Percentiles rank a stretch among this genome's conserved stretches.
These are phyloP conservation scores for Vaccinium vitisidaea DNA, from an alignment of 148 eudicot species.

Conservation along the genomic window DNA sequence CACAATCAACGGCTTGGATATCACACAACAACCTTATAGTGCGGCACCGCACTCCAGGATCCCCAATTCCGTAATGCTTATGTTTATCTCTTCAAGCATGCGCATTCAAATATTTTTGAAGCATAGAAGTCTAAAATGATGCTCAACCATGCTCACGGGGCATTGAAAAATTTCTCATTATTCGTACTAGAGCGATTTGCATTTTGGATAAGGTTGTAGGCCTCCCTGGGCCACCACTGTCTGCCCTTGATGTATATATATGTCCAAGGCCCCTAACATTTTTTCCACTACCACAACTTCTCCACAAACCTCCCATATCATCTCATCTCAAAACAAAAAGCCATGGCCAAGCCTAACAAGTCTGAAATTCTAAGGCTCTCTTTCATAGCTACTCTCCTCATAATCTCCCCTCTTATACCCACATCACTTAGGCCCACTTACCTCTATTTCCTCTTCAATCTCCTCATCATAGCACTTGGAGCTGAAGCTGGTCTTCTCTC, in stretches of 20 bases:
- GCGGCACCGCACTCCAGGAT: no score
- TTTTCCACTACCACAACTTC: constrained; percentile 11
- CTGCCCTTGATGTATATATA: neutral
- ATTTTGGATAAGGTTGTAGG: neutral
- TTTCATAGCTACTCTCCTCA: constrained; percentile 36
- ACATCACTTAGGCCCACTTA: constrained; percentile 40
- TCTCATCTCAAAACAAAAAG: neutral
- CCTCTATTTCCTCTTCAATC: constrained; percentile 52
- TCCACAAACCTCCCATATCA: neutral
- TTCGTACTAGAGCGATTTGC: neutral
- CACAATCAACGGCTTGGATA: no score
- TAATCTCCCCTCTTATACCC: constrained; percentile 45
- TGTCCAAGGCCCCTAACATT: constrained; percentile 4
- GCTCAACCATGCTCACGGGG: no score
- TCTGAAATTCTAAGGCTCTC: constrained; percentile 43
- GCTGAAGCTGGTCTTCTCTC: constrained; percentile 57
- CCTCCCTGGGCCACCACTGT: neutral
- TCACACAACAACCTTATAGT: no score
- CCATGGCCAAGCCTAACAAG: constrained; percentile 34
- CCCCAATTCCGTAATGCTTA: no score
- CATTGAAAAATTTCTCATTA: neutral
- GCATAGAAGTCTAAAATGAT: neutral
- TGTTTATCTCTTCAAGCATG: no score
- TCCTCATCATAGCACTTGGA: constrained; percentile 48
- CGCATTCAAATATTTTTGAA: neutral